Conservation (phyloP, 129 eudicot genomes). For the Gnaphalium uliginosum region DNA sequence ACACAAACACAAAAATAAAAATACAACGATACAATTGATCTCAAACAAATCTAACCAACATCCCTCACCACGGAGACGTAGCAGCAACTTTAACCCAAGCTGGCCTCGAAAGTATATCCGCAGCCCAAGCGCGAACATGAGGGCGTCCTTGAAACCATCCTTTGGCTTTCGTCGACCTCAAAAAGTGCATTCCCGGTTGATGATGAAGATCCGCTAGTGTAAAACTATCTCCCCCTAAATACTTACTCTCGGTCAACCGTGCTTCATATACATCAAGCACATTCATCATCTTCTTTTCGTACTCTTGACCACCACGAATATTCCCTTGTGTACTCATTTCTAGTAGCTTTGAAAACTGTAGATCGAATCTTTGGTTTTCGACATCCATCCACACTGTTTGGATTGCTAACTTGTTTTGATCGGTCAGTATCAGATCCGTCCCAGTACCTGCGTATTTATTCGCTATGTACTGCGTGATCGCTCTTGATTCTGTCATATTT, state of each 20-base stretch:
- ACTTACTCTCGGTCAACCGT: slow-evolving; percentile 41
- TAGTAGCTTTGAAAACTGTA: slow-evolving; percentile 26
- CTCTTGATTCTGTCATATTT: slow-evolving; percentile 50
- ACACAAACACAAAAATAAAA: not conserved
- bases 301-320: slow-evolving; percentile 10
- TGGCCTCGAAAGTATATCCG: slow-evolving; percentile 52
- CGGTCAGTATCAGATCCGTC: slow-evolving; percentile 35
- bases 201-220: slow-evolving; percentile 57
- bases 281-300: slow-evolving; percentile 32
- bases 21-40: not conserved
- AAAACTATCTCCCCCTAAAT: slow-evolving; percentile 51
- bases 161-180: slow-evolving; percentile 43
- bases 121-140: slow-evolving; percentile 56
- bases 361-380: slow-evolving; percentile 36
- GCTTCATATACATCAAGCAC: slow-evolving; percentile 56
- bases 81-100: slow-evolving; percentile 54
- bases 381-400: slow-evolving; percentile 40
- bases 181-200: slow-evolving; percentile 34
- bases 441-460: slow-evolving; percentile 47
- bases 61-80: slow-evolving; percentile 10
- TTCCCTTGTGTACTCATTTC: slow-evolving; percentile 20
- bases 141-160: slow-evolving; percentile 48
- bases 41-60: not conserved
- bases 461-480: slow-evolving; percentile 49
- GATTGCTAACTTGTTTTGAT: slow-evolving; percentile 39